Evolutionary conservation across 208 protist species (phyloP), one percentile per base, ranked within the genome.

Genomic region (Angomonas deanei): DNA sequence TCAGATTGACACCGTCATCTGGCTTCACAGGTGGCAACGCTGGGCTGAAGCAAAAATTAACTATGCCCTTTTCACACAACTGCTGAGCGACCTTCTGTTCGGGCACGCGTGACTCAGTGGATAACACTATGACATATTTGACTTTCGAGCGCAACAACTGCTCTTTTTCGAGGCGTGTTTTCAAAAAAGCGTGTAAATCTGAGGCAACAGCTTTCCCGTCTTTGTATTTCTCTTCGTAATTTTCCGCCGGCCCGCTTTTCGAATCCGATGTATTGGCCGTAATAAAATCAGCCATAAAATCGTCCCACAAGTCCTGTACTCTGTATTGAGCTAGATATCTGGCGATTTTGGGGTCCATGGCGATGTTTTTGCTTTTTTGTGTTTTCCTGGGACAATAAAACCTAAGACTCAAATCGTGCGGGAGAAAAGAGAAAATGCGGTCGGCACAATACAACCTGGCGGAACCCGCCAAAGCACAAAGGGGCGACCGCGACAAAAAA

Each of bases 291-390:
- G 27, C 23, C 26, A 56, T 3, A 56, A 56, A 56, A n/a, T 33
- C 50, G n/a, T 56, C 50, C 50, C 50, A 56, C 17, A 56, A 24
- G 27, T 56, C 50, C 24, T 56, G 50, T n/a, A 56, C 31, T 28
- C 28, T 28, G 17, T 56, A 33, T 24, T 56, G 50, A 4, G 21
- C 50, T 24, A 56, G 24, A 33, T 56, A 56, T 19, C 31, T 11
- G 4, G 50, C 3, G 27, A 34, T 34, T 56, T 33, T 28, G 21
- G 50, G 50, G n/a, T 56, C 50, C 50, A 56, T 42, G 8, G 34
- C 34, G 34, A n/a, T 33, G 15, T 34, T 33, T 34, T 30, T 6
- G 4, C 11, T 5, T 11, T 38, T 27, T 21, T 24, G 3, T 21
- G 2, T 1, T 39, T 46, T 42, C 33, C 2, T 15, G 30, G 19